These are phyloP conservation scores for Zygnema cylindricum DNA, from an alignment of 139 green algal species.

Conservation along the genomic window DNA sequence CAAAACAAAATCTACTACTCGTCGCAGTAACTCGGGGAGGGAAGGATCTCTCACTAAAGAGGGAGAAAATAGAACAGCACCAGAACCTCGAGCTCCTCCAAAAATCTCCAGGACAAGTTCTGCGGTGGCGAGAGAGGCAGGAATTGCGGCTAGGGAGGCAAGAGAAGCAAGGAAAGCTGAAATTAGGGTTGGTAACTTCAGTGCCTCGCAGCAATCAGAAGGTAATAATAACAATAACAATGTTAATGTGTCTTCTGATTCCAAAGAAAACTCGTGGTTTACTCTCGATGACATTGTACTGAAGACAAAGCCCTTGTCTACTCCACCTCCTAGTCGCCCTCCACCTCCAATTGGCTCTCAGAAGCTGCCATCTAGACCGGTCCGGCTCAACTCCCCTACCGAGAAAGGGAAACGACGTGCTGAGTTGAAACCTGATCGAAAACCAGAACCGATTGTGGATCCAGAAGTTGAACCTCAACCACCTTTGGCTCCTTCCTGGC, in stretches of 20 bases:
- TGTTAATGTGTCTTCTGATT: too few relatives aligned
- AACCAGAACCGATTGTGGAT: background rate
- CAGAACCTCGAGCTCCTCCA: background rate
- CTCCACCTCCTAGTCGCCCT: slow-evolving; percentile 11
- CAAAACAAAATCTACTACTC: background rate
- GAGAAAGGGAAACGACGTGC: background rate
- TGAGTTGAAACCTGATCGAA: slow-evolving; percentile 8
- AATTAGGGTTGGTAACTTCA: background rate
- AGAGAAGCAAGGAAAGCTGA: background rate
- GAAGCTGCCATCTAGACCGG: background rate
- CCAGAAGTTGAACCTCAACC: background rate
- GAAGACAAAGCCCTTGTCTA: slow-evolving; percentile 30
- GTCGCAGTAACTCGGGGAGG: background rate
- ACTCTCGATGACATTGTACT: slow-evolving; percentile 28
- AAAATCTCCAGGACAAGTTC: background rate
- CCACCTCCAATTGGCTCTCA: slow-evolving; percentile 16
- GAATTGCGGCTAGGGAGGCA: background rate
- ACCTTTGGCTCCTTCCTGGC: background rate
- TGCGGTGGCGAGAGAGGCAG: background rate
- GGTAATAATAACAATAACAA: background rate
- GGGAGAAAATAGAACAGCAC: background rate
- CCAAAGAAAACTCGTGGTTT: background rate
- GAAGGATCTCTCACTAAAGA: background rate
- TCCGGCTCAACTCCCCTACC: background rate
- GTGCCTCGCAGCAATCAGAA: background rate